Base-by-base conservation (phyloP, 2,329 filamentous ascomycete species). In the Davidsoniella eucalypti region DNA sequence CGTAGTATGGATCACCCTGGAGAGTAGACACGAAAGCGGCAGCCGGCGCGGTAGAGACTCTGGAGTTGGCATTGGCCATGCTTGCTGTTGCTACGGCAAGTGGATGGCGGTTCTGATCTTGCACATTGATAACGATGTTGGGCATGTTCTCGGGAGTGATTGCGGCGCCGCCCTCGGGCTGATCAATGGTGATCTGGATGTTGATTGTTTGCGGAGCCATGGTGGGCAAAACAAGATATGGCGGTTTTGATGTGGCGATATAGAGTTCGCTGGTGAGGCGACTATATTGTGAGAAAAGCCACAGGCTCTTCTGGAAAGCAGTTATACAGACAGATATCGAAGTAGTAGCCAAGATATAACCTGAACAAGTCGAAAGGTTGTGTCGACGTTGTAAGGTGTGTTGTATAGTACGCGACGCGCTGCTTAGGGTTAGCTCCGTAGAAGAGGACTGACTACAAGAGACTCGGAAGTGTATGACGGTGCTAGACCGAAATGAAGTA, bases 121-220 rank as follows among this genome's bases (percentile, higher is more conserved):
- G n/a, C 8, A 50, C 12, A 21, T 50, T 50, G 29, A 50, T 33
- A 8, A 44, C 33, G 21, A 50, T 50, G 21, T 43, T 50, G n/a
- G 48, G 48, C 14, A 49, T 29, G 21, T 43, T 18, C 21, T 50
- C 21, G 10, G 44, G 38, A 21, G 37, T 36, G 14, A 23, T 16
- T 14, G 26, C 36, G n/a, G n/a, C n/a, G 48, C 21, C n/a, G 23
- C 17, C 33, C 25, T 45, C 25, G 14, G 41, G 29, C 16, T 42
- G 48, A 26, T 50, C 48, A 23, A 50, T 26, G 7, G 41, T 45
- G 41, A 50, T 50, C 29, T 50, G 48, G 33, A 50, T 50, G 40
- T 50, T 50, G 18, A 50, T 50, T 10, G 48, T 44, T 44, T 50
- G 48, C 29, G 29, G 29, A 10, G 48, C 48, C 48, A 45, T 50